phyloP scores from a whole-genome alignment of 2,329 filamentous ascomycete species.

The Apiospora arundinis region DNA sequence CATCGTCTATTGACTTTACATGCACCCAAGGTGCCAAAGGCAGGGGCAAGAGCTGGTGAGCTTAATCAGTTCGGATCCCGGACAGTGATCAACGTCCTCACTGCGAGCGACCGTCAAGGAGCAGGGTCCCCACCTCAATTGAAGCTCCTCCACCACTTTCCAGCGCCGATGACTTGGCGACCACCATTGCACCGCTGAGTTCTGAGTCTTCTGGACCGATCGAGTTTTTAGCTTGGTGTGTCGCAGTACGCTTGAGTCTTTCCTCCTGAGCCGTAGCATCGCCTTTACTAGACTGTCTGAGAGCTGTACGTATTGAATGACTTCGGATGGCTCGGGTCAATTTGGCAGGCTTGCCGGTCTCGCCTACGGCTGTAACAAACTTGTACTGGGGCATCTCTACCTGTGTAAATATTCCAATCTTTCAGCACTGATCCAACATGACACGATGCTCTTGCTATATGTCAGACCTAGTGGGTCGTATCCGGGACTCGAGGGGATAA shows the following conservation, averaged over 20 bases:
- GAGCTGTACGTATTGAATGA: conserved; percentile 21
- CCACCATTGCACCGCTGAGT: neutral
- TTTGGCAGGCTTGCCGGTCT: neutral
- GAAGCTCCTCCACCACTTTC: neutral
- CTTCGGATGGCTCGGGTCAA: conserved; percentile 15
- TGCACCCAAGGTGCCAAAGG: neutral
- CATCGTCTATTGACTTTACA: neutral
- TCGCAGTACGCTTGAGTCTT: neutral
- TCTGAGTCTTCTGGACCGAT: neutral
- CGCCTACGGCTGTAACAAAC: conserved; percentile 13
- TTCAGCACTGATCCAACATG: no score
- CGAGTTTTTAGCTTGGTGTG: no score
- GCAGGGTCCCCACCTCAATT: neutral
- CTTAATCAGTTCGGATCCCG: neutral
- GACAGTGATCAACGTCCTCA: neutral
- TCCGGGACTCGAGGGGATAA: no score
- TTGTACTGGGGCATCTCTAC: conserved; percentile 11
- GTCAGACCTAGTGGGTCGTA: no score
- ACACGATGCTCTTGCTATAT: no score
- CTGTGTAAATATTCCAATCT: no score
- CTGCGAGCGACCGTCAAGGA: no score
- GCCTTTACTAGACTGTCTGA: neutral
- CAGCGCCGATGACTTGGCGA: neutral
- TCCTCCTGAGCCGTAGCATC: neutral
- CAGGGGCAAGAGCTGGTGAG: neutral